These are phyloP conservation scores for Cladosporium sp. DNA, from an alignment of 2,329 filamentous ascomycete genomes.

Conservation along the genomic window DNA sequence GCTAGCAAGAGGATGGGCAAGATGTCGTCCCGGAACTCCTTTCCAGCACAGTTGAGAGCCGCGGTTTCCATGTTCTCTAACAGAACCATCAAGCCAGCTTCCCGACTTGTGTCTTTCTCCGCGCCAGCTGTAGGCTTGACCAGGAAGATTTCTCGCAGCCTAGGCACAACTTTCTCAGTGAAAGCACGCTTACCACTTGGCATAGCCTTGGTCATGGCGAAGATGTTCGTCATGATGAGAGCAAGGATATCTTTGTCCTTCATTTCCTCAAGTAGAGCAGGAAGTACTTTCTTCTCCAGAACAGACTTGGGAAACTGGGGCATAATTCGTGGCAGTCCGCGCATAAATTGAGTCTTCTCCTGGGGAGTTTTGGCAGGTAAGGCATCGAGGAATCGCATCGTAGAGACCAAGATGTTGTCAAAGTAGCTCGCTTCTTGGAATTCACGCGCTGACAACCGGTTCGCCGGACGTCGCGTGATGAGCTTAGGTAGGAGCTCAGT, in stretches of 20 bases:
- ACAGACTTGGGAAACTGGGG: slow-evolving; percentile 91
- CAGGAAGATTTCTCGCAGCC: slow-evolving; percentile 77
- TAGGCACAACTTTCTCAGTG: slow-evolving; percentile 79
- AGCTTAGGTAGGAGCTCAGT: slow-evolving; percentile 75
- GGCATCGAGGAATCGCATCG: slow-evolving; percentile 88
- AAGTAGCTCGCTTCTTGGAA: slow-evolving; percentile 97
- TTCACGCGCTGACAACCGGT: slow-evolving; percentile 80
- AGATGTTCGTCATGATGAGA: slow-evolving; percentile 83
- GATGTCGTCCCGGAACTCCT: slow-evolving; percentile 94
- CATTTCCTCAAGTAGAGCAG: slow-evolving; percentile 83
- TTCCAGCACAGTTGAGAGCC: slow-evolving; percentile 76
- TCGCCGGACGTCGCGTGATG: slow-evolving; percentile 80
- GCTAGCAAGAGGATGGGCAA: slow-evolving; percentile 79
- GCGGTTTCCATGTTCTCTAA: slow-evolving; percentile 77
- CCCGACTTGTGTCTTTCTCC: slow-evolving; percentile 77
- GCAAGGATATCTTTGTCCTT: slow-evolving; percentile 87
- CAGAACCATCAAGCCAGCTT: slow-evolving; percentile 87
- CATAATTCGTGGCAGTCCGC: slow-evolving; percentile 79
- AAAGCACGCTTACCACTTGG: slow-evolving; percentile 75
- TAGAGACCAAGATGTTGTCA: slow-evolving; percentile 93
- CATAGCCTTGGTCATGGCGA: slow-evolving; percentile 78
- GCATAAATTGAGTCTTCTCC: slow-evolving; percentile 89
- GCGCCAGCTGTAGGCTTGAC: slow-evolving; percentile 47
- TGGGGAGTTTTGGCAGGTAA: slow-evolving; percentile 86
- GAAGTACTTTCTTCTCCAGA: slow-evolving; percentile 89